phyloP scores from a whole-genome alignment of 176 grass and related monocot species.

The Poa pratensis region DNA sequence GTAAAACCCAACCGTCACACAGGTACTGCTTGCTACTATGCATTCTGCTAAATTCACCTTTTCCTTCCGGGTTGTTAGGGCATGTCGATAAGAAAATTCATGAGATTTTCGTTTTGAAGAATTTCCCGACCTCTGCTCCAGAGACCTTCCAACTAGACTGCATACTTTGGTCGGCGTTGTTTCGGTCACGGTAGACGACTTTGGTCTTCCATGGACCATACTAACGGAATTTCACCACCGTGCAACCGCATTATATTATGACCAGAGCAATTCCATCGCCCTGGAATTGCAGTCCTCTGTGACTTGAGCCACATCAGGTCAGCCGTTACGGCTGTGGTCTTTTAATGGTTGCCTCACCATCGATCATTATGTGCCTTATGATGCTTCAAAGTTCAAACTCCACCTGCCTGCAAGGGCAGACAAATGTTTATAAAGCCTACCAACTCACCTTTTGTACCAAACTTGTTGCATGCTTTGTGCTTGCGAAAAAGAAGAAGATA shows the following conservation, averaged over 20 bases:
- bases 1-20: no score
- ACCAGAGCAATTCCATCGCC: not conserved
- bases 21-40: no score
- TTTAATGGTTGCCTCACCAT: not conserved
- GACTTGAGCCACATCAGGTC: not conserved
- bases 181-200: not conserved
- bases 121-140: not conserved
- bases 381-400: not conserved
- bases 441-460: constrained; percentile 18
- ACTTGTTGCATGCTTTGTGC: constrained; percentile 16
- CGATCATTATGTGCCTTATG: not conserved
- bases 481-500: not conserved
- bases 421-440: constrained; percentile 14
- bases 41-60: not conserved
- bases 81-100: not conserved
- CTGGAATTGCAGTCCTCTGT: not conserved
- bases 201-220: not conserved
- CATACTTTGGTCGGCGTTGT: not conserved
- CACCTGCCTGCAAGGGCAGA: not conserved
- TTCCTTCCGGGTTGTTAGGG: not conserved
- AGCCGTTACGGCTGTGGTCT: not conserved
- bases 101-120: not conserved
- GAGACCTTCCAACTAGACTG: not conserved
- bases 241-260: not conserved
- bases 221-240: not conserved